Conservation (phyloP, 1,139 yeast genomes). For the Yamadazyma taylorii region DNA sequence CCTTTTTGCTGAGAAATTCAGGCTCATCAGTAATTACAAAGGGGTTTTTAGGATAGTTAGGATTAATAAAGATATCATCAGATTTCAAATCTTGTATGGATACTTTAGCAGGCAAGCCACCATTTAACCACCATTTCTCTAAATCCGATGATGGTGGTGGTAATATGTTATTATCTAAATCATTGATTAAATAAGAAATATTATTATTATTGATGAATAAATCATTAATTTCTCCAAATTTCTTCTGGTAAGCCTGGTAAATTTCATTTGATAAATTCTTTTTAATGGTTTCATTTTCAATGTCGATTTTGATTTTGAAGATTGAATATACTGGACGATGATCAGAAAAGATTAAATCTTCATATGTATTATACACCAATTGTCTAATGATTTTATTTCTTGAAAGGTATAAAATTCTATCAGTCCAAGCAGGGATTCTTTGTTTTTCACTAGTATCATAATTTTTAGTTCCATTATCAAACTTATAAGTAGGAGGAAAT, state of each 20-base stretch:
- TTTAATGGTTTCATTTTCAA: slow-evolving; percentile 66
- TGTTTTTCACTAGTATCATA: slow-evolving; percentile 91
- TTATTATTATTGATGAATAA: slow-evolving; percentile 31
- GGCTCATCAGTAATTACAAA: slow-evolving; percentile 45
- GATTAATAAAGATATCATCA: slow-evolving; percentile 57
- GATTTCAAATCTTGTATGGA: slow-evolving; percentile 40
- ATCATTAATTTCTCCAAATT: slow-evolving; percentile 44
- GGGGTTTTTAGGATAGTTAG: slow-evolving; percentile 68
- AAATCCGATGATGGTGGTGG: slow-evolving; percentile 90
- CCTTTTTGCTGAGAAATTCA: slow-evolving; percentile 30
- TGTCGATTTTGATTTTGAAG: slow-evolving; percentile 65
- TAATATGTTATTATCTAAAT: slow-evolving; percentile 37
- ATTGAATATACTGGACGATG: slow-evolving; percentile 90
- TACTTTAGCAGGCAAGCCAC: slow-evolving; percentile 75
- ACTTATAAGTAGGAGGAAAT: slow-evolving; percentile 91
- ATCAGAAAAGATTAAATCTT: slow-evolving; percentile 73
- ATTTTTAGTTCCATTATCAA: slow-evolving; percentile 72
- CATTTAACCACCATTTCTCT: slow-evolving; percentile 89
- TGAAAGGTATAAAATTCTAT: slow-evolving; percentile 55
- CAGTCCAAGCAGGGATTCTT: slow-evolving; percentile 97
- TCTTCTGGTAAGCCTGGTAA: slow-evolving; percentile 54
- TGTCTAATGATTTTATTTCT: slow-evolving; percentile 62
- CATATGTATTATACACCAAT: slow-evolving; percentile 60
- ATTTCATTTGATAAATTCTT: slow-evolving; percentile 57
- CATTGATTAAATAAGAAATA: slow-evolving; percentile 30